These are phyloP conservation scores for Trebouxiophyceae sp. DNA, from an alignment of 163 green algal species.

Conservation along the genomic window DNA sequence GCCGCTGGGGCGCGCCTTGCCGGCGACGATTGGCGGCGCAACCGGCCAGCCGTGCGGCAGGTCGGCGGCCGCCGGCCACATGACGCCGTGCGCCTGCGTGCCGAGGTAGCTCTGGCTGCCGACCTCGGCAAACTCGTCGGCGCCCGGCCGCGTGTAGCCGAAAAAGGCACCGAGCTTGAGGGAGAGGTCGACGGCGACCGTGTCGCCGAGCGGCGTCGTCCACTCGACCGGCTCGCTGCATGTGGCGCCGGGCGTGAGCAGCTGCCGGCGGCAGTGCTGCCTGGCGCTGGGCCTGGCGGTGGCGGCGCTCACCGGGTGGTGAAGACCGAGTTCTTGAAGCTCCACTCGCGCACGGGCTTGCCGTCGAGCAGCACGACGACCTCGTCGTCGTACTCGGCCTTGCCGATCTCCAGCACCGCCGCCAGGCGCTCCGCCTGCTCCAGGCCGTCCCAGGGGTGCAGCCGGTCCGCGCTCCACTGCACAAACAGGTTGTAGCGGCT, in stretches of 20 bases:
- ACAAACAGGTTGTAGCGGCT: constrained; percentile 20
- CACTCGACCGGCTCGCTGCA: constrained; percentile 9
- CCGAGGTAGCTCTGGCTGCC: constrained; percentile 12
- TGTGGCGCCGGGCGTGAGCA: neutral
- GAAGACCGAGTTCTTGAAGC: constrained; percentile 6
- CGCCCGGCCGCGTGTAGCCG: constrained; percentile 4
- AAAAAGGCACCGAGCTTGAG: constrained; percentile 9
- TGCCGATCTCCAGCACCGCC: constrained; percentile 9
- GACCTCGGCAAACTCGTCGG: neutral
- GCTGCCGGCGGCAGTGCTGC: neutral
- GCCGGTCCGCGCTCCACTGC: constrained; percentile 14
- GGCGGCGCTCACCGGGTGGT: constrained; percentile 6
- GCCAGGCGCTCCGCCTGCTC: neutral
- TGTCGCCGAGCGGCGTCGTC: constrained; percentile 9
- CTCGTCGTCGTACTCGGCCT: constrained; percentile 1
- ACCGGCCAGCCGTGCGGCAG: constrained; percentile 12
- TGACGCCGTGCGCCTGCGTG: constrained; percentile 14
- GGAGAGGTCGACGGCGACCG: constrained; percentile 6
- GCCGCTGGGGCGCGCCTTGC: constrained; percentile 11
- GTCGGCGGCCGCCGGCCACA: constrained; percentile 7
- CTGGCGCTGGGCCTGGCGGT: too few relatives aligned
- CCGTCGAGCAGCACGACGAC: constrained; percentile 12
- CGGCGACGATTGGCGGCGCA: constrained; percentile 12
- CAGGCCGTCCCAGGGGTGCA: constrained; percentile 14
- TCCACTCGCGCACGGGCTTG: constrained; percentile 7